Percentiles rank a stretch among this genome's conserved stretches.
phyloP scores from a whole-genome alignment of 768 basidiomycete species.

The Cytidiella melzeri region DNA sequence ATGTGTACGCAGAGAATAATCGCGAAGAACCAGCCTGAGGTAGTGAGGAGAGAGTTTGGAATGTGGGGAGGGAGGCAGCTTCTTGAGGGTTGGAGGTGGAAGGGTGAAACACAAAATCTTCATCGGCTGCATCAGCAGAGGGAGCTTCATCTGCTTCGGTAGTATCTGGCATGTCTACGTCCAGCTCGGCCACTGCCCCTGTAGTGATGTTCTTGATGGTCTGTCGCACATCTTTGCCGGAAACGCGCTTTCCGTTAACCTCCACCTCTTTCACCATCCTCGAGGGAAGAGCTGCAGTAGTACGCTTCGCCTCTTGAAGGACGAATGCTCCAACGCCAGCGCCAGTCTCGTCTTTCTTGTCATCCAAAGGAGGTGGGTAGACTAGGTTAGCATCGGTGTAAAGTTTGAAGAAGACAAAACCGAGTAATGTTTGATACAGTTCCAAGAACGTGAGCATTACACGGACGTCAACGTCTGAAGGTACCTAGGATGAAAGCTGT shows the following conservation, averaged over 20 bases:
- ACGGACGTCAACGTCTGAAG: constrained; percentile 91
- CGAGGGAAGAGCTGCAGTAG: constrained; percentile 15
- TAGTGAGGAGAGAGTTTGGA: constrained; percentile 57
- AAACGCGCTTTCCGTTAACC: constrained; percentile 38
- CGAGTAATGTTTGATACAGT: constrained; percentile 92
- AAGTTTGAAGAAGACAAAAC: constrained; percentile 96
- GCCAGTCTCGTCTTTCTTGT: constrained; percentile 71
- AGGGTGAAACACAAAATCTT: constrained; percentile 63
- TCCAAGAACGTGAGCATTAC: constrained; percentile 98
- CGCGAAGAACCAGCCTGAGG: constrained; percentile 51
- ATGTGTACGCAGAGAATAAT: constrained; percentile 80
- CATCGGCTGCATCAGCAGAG: constrained; percentile 29
- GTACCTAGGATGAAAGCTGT: constrained; percentile 50
- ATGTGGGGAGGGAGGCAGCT: constrained; percentile 52
- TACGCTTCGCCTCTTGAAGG: constrained; percentile 44
- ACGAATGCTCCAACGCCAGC: constrained; percentile 88
- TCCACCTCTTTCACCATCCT: constrained; percentile 29
- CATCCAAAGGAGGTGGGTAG: constrained; percentile 92
- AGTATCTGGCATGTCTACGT: constrained; percentile 28
- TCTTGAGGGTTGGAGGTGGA: constrained; percentile 45
- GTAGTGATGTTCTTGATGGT: constrained; percentile 50
- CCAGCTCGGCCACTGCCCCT: constrained; percentile 23
- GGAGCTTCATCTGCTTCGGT: constrained; percentile 20
- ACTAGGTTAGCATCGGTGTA: constrained; percentile 89
- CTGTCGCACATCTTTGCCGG: constrained; percentile 56